These are phyloP conservation scores for Albizia julibrissin DNA, from an alignment of 306 rosid species.

Conservation along the genomic window DNA sequence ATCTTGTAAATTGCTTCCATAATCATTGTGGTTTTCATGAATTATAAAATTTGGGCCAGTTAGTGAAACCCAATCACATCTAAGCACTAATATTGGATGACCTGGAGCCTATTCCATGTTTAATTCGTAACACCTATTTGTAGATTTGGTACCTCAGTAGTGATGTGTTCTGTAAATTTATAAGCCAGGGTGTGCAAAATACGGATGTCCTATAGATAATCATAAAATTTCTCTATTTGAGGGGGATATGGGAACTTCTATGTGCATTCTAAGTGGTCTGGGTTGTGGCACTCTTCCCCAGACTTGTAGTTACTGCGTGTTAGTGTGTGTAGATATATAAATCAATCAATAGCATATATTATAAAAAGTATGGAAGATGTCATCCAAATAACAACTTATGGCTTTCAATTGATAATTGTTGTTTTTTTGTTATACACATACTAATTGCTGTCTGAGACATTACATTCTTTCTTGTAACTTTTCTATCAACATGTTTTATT, in stretches of 20 bases:
- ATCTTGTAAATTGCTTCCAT: slow-evolving; percentile 14
- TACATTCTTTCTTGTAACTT: background rate
- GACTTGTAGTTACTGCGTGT: background rate
- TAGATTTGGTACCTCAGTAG: slow-evolving; percentile 1
- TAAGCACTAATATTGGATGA: slow-evolving; percentile 20
- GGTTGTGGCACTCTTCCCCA: background rate
- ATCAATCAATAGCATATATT: background rate
- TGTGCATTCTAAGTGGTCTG: background rate
- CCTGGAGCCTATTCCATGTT: background rate
- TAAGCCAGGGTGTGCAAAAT: background rate
- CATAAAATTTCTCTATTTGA: background rate
- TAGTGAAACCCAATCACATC: slow-evolving; percentile 14
- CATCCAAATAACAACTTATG: background rate
- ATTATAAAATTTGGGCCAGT: background rate
- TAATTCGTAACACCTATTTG: background rate
- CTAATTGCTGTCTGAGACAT: background rate
- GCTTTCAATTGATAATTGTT: background rate
- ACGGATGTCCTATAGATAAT: background rate
- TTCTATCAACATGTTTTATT: background rate
- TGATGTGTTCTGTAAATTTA: background rate
- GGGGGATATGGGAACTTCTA: background rate
- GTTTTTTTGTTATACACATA: background rate
- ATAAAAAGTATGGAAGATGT: background rate
- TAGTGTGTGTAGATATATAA: background rate
- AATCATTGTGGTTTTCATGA: slow-evolving; percentile 20